Base-by-base conservation (phyloP, 768 basidiomycete species). In the Scleroderma citrinum region DNA sequence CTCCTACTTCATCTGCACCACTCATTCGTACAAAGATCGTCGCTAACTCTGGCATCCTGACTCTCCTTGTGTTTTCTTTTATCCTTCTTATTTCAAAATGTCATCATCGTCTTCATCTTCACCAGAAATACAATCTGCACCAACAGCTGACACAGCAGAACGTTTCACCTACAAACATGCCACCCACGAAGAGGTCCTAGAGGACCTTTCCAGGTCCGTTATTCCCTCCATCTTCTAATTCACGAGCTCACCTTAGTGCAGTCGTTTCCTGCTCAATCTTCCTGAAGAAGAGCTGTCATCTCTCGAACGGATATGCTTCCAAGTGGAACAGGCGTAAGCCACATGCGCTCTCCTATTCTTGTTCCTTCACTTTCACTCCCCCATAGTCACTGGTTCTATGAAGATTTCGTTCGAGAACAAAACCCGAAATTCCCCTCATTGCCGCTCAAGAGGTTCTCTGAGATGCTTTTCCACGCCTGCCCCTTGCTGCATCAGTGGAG, bases 321-420 rank as follows among this genome's bases (percentile, higher is more conserved):
- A 98, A 70, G 91, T 98, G 52, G 96, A 99, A 69, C 94, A 98
- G 77, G 96, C 95, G 92, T 98, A 65, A 60, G 92, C 76, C 31
- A 35, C 29, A 24, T 29, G 7, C 40, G 41, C 31, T 43, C 39
- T 47, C 54, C 34, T 44, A 42, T 53, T 12, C 4, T 37, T 21
- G 44, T 29, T 4, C 26, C 8, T 29, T 29, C 26, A 30, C 49
- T 50, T 51, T 43, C 51, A 44, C 48, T 50, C 53, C 56, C 55
- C 52, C 38, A 8, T 62, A 96, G 94, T n/a, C 95, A 97, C 65
- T 99, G 95, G 95, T 99, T 91, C 68, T 99, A 99, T 60, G 96
- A 98, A 74, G 96, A 99, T 67, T 98, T 96, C 59, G 83, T 98
- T 55, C 88, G 96, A 37, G 92, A 94, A 64, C 81, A 88, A 68